Evolutionary conservation across 2,329 filamentous ascomycete genomes (phyloP).

Genomic region (Neofusicoccum sp.): DNA sequence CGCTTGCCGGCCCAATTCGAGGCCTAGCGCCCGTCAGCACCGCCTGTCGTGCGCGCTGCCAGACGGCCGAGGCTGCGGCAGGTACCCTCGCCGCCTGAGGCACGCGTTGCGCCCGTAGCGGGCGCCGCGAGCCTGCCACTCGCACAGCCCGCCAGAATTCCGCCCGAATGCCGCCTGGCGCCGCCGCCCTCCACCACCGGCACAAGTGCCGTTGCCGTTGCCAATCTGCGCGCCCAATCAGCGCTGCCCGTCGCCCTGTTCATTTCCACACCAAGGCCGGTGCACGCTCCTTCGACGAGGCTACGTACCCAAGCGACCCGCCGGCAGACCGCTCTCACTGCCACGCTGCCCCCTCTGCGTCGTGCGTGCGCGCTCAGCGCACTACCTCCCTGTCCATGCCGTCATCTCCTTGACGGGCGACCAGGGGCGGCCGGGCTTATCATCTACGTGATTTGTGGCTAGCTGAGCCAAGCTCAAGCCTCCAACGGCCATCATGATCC

Average conservation of each 20-base stretch:
- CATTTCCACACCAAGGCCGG: neutral
- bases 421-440: neutral
- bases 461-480: conserved; percentile 10
- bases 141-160: too few relatives aligned
- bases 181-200: neutral
- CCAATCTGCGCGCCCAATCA: neutral
- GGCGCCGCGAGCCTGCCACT: neutral
- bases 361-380: neutral
- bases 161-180: too few relatives aligned
- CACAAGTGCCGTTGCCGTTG: neutral
- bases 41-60: neutral
- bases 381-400: neutral
- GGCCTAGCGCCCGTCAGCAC: conserved; percentile 1
- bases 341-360: neutral
- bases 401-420: neutral
- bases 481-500: neutral
- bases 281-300: neutral
- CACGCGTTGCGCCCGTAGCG: neutral
- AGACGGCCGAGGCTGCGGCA: neutral
- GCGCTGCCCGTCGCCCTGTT: neutral
- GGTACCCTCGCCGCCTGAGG: neutral
- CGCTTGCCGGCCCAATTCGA: neutral
- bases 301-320: neutral
- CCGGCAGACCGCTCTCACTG: neutral
- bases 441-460: conserved; percentile 5